Base-by-base conservation (phyloP, 805 yeast genomes). In the Maudiozyma barnettii region DNA sequence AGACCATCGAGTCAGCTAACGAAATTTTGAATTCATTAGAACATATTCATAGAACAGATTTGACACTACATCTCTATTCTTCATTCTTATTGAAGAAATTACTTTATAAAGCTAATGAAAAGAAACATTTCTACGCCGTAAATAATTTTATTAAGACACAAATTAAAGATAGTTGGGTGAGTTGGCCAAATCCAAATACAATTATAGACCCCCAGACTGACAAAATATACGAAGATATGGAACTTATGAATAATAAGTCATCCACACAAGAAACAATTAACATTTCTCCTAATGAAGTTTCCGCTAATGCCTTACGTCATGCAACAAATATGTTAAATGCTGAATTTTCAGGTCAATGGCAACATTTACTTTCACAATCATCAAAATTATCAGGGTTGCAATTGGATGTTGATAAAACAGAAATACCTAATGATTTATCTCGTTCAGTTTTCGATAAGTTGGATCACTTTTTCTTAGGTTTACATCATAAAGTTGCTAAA, bases 51-150 rank as follows among this genome's bases (percentile, higher is more conserved):
- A 62, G 79, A 30, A 62, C 63, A 12, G 89, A 85, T 61, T 63
- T 84, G 29, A 74, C 83, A 0, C 57, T 78, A 2, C 95, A 85
- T 63, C 62, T 86, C 3, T 85, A 82, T 59, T 74, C 84, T 21
- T 59, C 80, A 0, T 68, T 69, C 49, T 65, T 84, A 26, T 46
- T 64, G 39, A 60, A 63, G 48, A 49, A 49, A 16, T 43, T 60
- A 16, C 45, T 64, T 18, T 45, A 47, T 41, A 52, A 50, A 39
- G 64, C 66, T 4, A 63, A 64, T 48, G 59, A 52, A 18, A 57
- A 55, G 48, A 56, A 54, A 41, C 44, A 54, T 39, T 49, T 51
- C 8, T 48, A 60, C 72, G 45, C 74, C 65, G 47, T 63, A 56
- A 41, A 64, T 64, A 44, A 64, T 64, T 47, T 61, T 68, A 61